phyloP scores from a whole-genome alignment of 2,329 filamentous ascomycete genomes.

The Fusarium sp. region DNA sequence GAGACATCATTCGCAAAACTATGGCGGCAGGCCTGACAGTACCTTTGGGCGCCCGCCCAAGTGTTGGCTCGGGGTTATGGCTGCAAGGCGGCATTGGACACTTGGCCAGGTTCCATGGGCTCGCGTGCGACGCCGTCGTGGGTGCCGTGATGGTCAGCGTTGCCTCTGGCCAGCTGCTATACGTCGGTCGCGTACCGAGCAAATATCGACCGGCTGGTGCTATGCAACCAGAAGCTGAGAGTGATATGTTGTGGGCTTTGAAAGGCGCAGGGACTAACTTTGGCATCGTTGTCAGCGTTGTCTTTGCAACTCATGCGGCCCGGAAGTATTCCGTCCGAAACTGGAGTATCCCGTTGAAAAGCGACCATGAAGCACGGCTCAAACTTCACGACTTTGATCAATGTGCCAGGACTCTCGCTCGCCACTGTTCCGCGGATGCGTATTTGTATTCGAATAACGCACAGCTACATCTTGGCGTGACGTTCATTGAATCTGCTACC shows the following conservation, averaged over 20 bases:
- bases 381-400: constrained; percentile 56
- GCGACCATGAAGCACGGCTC: constrained; percentile 41
- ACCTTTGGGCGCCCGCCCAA: constrained; percentile 70
- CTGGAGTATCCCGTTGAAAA: constrained; percentile 53
- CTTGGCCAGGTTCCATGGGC: constrained; percentile 63
- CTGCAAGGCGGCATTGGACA: constrained; percentile 74
- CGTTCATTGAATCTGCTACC: constrained; percentile 53
- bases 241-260: constrained; percentile 66
- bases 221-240: constrained; percentile 57
- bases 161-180: constrained; percentile 58
- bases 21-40: constrained; percentile 63
- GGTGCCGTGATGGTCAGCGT: constrained; percentile 69
- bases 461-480: constrained; percentile 63
- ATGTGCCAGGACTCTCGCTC: constrained; percentile 52
- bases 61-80: constrained; percentile 71
- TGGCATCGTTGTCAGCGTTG: constrained; percentile 65
- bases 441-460: constrained; percentile 64
- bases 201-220: constrained; percentile 55
- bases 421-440: constrained; percentile 61
- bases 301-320: constrained; percentile 59
- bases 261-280: constrained; percentile 70
- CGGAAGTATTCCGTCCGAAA: constrained; percentile 54
- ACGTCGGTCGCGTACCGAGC: constrained; percentile 62
- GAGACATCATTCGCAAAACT: constrained; percentile 61
- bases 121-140: constrained; percentile 68